Percentiles rank a stretch among this genome's conserved stretches.
Evolutionary conservation across 495 filamentous ascomycete species (phyloP).

Genomic region (Aspergillus steynii): DNA sequence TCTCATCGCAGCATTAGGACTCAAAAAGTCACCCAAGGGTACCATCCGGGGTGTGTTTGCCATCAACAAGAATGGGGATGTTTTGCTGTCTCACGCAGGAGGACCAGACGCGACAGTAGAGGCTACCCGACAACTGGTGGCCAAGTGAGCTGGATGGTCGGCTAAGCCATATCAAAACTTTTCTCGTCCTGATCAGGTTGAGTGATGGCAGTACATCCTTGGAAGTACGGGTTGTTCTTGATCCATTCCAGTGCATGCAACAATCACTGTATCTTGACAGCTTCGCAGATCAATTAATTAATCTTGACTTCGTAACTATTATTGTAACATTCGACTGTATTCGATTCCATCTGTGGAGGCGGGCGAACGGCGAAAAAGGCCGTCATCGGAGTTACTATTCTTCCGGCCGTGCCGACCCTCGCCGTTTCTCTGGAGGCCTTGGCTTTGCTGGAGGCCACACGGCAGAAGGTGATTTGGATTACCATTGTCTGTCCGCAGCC

Average conservation of each 20-base stretch:
- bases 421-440: not conserved
- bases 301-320: too few species aligned
- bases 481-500: not conserved
- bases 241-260: too few species aligned
- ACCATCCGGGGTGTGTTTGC: constrained; percentile 85
- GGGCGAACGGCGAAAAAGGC: not conserved
- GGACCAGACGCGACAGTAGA: constrained; percentile 53
- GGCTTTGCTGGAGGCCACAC: not conserved
- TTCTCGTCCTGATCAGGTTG: too few species aligned
- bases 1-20: constrained; percentile 71
- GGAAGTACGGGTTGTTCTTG: too few species aligned
- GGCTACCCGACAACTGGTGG: constrained; percentile 40
- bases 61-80: constrained; percentile 66
- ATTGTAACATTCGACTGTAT: too few species aligned
- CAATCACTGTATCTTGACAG: too few species aligned
- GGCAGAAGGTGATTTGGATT: not conserved
- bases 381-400: not conserved
- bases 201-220: too few species aligned
- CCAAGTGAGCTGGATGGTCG: not conserved
- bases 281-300: too few species aligned
- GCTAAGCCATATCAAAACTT: too few species aligned
- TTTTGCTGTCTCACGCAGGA: constrained; percentile 41
- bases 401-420: not conserved
- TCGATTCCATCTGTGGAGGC: too few species aligned
- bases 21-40: constrained; percentile 75